These are phyloP conservation scores for Penicillium sp. DNA, from an alignment of 2,329 filamentous ascomycete species.

Conservation along the genomic window DNA sequence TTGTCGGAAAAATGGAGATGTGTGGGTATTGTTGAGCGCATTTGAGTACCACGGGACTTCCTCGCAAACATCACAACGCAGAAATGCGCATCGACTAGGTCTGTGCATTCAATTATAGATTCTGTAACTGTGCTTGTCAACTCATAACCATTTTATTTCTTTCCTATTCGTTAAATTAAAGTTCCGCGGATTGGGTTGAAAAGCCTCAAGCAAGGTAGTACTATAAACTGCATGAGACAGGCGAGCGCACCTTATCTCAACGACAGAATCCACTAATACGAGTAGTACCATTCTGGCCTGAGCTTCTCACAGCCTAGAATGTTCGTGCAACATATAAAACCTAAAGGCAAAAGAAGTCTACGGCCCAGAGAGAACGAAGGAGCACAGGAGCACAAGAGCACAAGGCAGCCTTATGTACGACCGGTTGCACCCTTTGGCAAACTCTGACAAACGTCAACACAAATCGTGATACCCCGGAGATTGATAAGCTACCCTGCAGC, in stretches of 20 bases:
- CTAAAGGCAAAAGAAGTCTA: not conserved
- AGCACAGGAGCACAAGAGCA: not conserved
- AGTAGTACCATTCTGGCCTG: not conserved
- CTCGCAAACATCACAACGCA: no score
- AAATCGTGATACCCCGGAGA: not conserved
- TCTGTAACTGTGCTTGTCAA: no score
- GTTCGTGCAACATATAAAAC: not conserved
- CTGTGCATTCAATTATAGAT: no score
- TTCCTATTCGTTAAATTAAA: no score
- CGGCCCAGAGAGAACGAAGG: not conserved
- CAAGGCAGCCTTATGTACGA: slow-evolving; percentile 2
- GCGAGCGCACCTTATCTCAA: not conserved
- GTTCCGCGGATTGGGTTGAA: no score
- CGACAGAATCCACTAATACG: not conserved
- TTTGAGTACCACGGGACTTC: no score
- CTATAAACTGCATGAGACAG: not conserved
- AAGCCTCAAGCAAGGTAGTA: not conserved
- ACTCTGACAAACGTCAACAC: not conserved
- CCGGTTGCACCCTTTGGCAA: not conserved
- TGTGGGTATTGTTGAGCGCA: no score
- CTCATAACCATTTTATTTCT: no score
- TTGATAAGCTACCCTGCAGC: slow-evolving; percentile 8
- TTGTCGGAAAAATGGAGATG: no score
- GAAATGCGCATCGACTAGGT: no score
- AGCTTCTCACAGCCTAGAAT: not conserved